Evolutionary conservation across 306 rosid genomes (phyloP).

Genomic region (Sicyos baderoa): DNA sequence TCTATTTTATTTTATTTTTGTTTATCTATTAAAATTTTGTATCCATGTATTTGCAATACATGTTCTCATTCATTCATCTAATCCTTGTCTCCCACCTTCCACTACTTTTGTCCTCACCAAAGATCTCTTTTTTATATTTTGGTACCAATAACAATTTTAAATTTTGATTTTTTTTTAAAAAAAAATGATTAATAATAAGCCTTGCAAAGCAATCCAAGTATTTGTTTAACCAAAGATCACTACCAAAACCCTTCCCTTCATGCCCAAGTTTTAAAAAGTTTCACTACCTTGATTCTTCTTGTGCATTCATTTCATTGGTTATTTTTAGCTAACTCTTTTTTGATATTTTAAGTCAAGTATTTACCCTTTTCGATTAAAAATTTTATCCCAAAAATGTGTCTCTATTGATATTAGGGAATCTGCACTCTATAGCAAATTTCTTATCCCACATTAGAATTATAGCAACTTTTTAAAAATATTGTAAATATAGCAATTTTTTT

Average conservation of each 20-base stretch:
- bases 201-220: not conserved
- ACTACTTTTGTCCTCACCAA: slow-evolving; percentile 6
- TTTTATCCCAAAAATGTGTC: too few species aligned
- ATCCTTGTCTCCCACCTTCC: slow-evolving; percentile 16
- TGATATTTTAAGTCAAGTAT: too few species aligned
- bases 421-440: too few species aligned
- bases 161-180: too few species aligned
- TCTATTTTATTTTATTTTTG: not conserved
- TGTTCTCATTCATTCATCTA: slow-evolving; percentile 4
- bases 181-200: not conserved
- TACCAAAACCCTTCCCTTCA: slow-evolving; percentile 1
- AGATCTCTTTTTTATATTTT: not conserved
- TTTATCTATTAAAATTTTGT: not conserved
- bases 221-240: slow-evolving; percentile 4
- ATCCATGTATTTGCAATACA: not conserved
- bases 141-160: not conserved
- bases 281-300: not conserved
- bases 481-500: too few species aligned
- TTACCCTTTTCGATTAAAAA: not conserved
- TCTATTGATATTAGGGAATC: too few species aligned
- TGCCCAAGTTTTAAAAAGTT: not conserved
- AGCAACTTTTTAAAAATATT: too few species aligned
- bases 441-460: too few species aligned
- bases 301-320: not conserved
- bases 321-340: not conserved